These are phyloP conservation scores for Solanum sitiens DNA, from an alignment of 257 asterid genomes.

Conservation along the genomic window DNA sequence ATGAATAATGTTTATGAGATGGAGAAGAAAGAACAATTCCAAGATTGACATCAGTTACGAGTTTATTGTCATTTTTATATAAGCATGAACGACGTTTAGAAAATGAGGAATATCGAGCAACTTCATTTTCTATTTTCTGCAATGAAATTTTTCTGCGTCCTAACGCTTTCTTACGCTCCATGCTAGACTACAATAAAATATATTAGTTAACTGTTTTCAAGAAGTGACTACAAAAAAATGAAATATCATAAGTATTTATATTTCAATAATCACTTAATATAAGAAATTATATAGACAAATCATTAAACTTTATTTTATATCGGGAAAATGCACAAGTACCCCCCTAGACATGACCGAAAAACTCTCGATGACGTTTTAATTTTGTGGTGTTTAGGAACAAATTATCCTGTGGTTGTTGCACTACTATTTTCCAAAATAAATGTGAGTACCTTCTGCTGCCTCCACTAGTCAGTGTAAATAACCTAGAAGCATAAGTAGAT, in stretches of 20 bases:
- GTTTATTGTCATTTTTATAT: conserved; percentile 15
- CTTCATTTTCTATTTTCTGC: background rate
- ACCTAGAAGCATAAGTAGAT: too few relatives aligned
- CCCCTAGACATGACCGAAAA: too few relatives aligned
- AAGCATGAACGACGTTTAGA: background rate
- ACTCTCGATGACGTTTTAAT: too few relatives aligned
- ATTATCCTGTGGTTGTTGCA: too few relatives aligned
- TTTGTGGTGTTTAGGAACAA: too few relatives aligned
- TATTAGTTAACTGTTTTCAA: background rate
- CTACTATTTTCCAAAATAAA: too few relatives aligned
- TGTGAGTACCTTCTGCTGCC: too few relatives aligned
- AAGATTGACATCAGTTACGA: conserved; percentile 16
- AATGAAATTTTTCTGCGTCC: background rate
- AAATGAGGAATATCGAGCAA: background rate
- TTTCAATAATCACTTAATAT: background rate
- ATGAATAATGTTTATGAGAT: conserved; percentile 25
- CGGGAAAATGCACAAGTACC: too few relatives aligned
- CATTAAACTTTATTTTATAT: background rate
- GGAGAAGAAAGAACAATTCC: conserved; percentile 23
- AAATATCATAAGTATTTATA: background rate
- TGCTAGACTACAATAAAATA: background rate
- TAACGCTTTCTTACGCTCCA: background rate
- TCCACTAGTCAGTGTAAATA: too few relatives aligned
- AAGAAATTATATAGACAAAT: background rate
- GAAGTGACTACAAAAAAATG: background rate